These are phyloP conservation scores for Colletotrichum cuscutae DNA, from an alignment of 2,329 filamentous ascomycete genomes.

Conservation along the genomic window DNA sequence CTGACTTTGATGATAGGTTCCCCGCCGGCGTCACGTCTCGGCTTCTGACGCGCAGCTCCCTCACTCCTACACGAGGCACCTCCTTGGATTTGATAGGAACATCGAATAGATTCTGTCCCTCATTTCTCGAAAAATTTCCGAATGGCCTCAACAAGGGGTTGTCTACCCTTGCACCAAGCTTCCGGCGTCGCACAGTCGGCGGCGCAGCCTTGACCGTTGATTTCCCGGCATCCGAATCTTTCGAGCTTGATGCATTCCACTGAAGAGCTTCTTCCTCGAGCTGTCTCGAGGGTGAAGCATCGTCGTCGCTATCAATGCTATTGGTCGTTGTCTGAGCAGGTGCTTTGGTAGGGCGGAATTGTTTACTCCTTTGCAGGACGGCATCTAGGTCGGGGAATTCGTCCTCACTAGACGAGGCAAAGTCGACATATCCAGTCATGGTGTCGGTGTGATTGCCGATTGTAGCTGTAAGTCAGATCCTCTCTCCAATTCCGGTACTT, in stretches of 20 bases:
- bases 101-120: neutral
- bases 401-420: slow-evolving; percentile 49
- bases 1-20: neutral
- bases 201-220: neutral
- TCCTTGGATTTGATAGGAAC: neutral
- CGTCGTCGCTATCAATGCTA: neutral
- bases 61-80: neutral
- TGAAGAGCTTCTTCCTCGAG: neutral
- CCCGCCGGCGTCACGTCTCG: neutral
- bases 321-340: slow-evolving; percentile 17
- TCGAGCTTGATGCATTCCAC: neutral
- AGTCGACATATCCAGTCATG: slow-evolving; percentile 38
- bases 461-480: neutral
- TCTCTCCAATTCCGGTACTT: neutral
- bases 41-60: neutral
- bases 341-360: neutral
- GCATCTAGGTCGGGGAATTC: slow-evolving; percentile 53
- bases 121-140: neutral
- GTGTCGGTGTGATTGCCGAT: neutral
- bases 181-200: slow-evolving; percentile 20
- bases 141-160: slow-evolving; percentile 19
- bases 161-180: slow-evolving; percentile 17
- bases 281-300: neutral
- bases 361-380: slow-evolving; percentile 38
- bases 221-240: neutral